phyloP scores from a whole-genome alignment of 1,139 yeast species.

The Blastobotrys persicus region DNA sequence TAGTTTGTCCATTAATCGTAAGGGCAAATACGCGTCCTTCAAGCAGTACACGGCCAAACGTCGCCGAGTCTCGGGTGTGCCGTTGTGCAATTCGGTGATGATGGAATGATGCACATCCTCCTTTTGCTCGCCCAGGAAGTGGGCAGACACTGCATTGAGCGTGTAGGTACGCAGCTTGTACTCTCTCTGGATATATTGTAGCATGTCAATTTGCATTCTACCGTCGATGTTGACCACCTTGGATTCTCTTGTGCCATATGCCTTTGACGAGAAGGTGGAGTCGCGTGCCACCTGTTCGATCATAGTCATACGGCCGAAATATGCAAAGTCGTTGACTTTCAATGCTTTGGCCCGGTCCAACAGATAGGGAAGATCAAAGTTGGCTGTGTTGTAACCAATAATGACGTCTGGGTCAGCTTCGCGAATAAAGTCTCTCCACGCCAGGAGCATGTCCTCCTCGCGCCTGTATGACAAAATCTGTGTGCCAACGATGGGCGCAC shows the following conservation, averaged over 20 bases:
- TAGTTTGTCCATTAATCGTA: slow-evolving; percentile 81
- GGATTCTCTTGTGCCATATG: slow-evolving; percentile 94
- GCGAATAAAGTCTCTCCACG: slow-evolving; percentile 82
- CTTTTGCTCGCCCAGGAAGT: slow-evolving; percentile 90
- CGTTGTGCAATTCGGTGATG: slow-evolving; percentile 91
- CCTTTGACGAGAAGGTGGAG: slow-evolving; percentile 85
- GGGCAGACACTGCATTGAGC: slow-evolving; percentile 91
- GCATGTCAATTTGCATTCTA: slow-evolving; percentile 87
- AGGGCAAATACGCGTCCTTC: slow-evolving; percentile 91
- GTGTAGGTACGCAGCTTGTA: slow-evolving; percentile 93
- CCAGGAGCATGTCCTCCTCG: slow-evolving; percentile 78
- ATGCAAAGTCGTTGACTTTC: slow-evolving; percentile 68
- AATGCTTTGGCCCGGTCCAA: slow-evolving; percentile 83
- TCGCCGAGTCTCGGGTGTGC: slow-evolving; percentile 87
- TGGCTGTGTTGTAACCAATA: slow-evolving; percentile 92
- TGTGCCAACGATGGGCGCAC: slow-evolving; percentile 92
- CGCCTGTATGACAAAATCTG: slow-evolving; percentile 73
- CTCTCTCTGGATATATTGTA: slow-evolving; percentile 92
- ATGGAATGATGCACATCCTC: slow-evolving; percentile 98
- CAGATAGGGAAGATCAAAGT: slow-evolving; percentile 92
- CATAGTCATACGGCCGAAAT: slow-evolving; percentile 70
- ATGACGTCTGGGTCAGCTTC: slow-evolving; percentile 93
- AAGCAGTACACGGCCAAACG: slow-evolving; percentile 95
- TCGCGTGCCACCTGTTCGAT: slow-evolving; percentile 77
- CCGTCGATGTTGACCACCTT: slow-evolving; percentile 93